Evolutionary conservation across 441 rosid species (phyloP), one percentile per base, ranked within the genome.

Genomic region (Daphne laureola): DNA sequence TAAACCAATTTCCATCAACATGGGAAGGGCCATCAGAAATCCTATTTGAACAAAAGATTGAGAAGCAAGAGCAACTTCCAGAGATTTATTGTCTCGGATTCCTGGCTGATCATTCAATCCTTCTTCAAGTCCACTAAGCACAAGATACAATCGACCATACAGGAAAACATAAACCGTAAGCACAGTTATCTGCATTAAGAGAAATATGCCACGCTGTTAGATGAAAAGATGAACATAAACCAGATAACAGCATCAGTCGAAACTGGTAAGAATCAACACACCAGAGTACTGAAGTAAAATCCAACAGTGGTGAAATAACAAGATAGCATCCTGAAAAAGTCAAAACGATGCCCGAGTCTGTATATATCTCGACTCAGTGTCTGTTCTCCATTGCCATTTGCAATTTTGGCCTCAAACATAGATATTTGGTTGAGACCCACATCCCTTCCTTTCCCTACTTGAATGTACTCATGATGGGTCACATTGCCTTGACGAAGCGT

Each of bases 381-480:
- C 74, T 95, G 99, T 69, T 95, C 99, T 55, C 99, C 99, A 66
- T 95, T 95, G 35, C 98, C 98, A 56, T 91, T 95, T 40, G 98
- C 99, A 66, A 95, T 86, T 68, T 95, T 95, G 55, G 99, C 99
- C 81, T 95, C 98, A 59, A 95, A 95, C 96, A 91, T 84, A 17
- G 99, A 95, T 59, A 95, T 95, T 69, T 95, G 99, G 67, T 95
- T 95, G 46, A 95, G 86, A 21, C 98, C 98, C 67, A 91, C 99
- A 73, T 95, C 99, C 71, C 99, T 88, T 35, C 98, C 99, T 76
- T 95, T 95, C 46, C 99, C 99, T 40, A 95, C 99, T 82, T 95
- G 99, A 71, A 89, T 91, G 77, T 95, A 95, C 57, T 95, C 99
- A 55, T 95, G 99, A 75, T 95, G 99, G 23, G 99, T 95, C 54